Conservation (phyloP, 306 rosid species). For the Inga leiocalycina region DNA sequence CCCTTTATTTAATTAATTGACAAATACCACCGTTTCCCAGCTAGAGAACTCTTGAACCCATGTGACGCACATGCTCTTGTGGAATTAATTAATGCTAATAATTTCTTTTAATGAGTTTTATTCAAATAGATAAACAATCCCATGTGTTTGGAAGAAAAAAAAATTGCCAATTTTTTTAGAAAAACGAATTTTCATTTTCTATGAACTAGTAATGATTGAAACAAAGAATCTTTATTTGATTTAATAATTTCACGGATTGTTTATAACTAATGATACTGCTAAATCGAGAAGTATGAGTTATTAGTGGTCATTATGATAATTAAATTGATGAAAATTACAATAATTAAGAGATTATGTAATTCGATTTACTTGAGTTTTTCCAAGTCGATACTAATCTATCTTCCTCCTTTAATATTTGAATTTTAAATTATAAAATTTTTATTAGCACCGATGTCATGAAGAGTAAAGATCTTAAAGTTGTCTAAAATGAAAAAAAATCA, state of each 20-base stretch:
- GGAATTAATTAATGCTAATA: neutral
- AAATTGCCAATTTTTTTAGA: neutral
- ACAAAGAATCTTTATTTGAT: neutral
- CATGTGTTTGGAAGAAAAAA: neutral
- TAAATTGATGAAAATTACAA: neutral
- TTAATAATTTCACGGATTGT: neutral
- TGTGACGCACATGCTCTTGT: constrained; percentile 26
- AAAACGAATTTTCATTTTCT: neutral
- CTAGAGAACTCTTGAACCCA: neutral
- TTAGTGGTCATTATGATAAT: neutral
- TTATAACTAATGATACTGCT: neutral
- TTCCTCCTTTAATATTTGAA: neutral
- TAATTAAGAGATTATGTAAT: neutral
- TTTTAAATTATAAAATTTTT: neutral
- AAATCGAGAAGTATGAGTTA: neutral
- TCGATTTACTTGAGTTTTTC: neutral
- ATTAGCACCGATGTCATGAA: neutral
- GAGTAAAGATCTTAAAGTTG: neutral
- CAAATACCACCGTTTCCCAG: neutral
- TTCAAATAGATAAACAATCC: neutral
- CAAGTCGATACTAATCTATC: neutral
- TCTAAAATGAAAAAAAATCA: neutral
- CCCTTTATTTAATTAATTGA: neutral
- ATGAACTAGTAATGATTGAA: neutral
- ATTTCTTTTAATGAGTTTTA: neutral